phyloP scores from a whole-genome alignment of 352 stramenopile genomes.

The Pythium grandisporangium region DNA sequence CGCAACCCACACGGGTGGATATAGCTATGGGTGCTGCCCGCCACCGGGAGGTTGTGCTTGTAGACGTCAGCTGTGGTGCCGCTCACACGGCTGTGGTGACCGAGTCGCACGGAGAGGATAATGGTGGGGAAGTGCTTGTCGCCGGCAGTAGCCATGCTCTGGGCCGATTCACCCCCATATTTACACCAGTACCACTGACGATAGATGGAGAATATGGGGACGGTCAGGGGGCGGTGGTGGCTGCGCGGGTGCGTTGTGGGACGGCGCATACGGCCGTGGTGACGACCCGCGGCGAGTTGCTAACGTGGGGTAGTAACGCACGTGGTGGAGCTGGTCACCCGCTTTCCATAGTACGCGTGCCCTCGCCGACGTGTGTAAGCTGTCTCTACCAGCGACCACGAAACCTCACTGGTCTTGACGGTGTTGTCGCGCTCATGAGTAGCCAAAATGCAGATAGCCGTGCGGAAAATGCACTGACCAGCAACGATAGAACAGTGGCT shows the following conservation, averaged over 20 bases:
- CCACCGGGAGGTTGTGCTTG: no score
- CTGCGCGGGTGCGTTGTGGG: conserved; percentile 48
- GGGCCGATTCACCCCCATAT: conserved; percentile 47
- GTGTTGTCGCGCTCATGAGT: conserved; percentile 32
- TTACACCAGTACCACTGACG: conserved; percentile 21
- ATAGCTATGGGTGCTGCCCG: no score
- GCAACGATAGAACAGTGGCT: conserved; percentile 13
- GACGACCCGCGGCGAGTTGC: conserved; percentile 48
- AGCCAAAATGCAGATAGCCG: conserved; percentile 50
- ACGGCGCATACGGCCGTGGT: conserved; percentile 59
- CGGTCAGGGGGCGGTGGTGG: conserved; percentile 12
- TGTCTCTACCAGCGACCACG: conserved; percentile 51
- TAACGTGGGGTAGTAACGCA: conserved; percentile 69
- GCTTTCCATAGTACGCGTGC: conserved; percentile 20
- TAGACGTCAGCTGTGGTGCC: conserved; percentile 61
- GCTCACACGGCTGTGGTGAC: conserved; percentile 54
- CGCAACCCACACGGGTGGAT: conserved; percentile 26
- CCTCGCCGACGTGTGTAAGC: conserved; percentile 29
- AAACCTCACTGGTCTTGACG: conserved; percentile 33
- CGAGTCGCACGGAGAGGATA: conserved; percentile 2
- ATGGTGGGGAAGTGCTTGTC: conserved; percentile 38
- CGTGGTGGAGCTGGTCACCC: conserved; percentile 54
- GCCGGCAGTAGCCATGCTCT: conserved; percentile 60
- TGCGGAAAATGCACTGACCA: conserved; percentile 29
- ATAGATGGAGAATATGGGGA: no score